Percentiles rank a stretch among this genome's conserved stretches.
phyloP scores from a whole-genome alignment of 2,329 filamentous ascomycete genomes.

The Ophidiomyces ophidiicola region DNA sequence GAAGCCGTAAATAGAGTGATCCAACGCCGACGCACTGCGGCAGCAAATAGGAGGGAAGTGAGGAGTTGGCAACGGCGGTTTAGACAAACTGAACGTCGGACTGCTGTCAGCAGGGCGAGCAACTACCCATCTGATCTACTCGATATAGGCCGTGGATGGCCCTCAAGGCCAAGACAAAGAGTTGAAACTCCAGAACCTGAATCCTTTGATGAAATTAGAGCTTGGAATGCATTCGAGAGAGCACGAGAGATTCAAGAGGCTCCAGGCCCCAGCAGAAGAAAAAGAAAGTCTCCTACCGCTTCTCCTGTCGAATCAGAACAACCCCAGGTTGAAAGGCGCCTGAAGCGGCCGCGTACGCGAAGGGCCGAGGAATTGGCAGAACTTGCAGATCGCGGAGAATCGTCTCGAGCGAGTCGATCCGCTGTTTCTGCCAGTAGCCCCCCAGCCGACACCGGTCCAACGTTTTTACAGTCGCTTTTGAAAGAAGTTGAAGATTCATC shows the following conservation, averaged over 20 bases:
- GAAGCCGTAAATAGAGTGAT: conserved; percentile 47
- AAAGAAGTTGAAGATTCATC: conserved; percentile 64
- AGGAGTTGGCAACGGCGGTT: conserved; percentile 73
- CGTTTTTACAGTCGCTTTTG: conserved; percentile 73
- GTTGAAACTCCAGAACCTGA: conserved; percentile 48
- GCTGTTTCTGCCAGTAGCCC: conserved; percentile 19
- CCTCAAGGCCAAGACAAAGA: conserved; percentile 30
- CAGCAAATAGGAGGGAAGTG: conserved; percentile 46
- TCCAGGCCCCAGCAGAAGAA: conserved; percentile 35
- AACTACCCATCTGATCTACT: conserved; percentile 53
- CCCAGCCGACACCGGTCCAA: conserved; percentile 39
- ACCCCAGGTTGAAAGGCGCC: conserved; percentile 61
- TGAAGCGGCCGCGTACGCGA: conserved; percentile 76
- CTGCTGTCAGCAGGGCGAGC: conserved; percentile 60
- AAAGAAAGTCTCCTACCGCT: conserved; percentile 66
- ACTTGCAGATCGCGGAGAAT: conserved; percentile 23
- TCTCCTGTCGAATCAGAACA: conserved; percentile 57
- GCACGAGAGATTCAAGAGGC: conserved; percentile 56
- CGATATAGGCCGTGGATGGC: conserved; percentile 37
- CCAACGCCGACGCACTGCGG: conserved; percentile 36
- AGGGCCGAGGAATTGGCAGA: conserved; percentile 45
- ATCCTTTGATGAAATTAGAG: conserved; percentile 64
- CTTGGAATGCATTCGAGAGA: conserved; percentile 85
- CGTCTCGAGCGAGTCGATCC: conserved; percentile 27
- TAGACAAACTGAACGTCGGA: conserved; percentile 67